Conservation (phyloP, 352 stramenopile species). For the Thalassiosira allenii region DNA sequence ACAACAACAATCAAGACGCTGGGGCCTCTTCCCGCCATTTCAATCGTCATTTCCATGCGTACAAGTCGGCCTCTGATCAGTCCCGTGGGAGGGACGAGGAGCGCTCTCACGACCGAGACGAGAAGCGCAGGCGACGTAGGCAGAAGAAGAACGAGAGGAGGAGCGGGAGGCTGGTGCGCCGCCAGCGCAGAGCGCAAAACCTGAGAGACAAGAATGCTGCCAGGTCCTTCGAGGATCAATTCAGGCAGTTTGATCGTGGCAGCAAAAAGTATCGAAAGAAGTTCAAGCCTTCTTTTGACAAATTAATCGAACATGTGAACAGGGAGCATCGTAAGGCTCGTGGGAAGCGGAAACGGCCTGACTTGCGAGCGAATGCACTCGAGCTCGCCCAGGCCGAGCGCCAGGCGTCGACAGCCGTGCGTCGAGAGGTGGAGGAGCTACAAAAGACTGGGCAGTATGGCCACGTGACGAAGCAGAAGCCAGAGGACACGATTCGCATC, state of each 20-base stretch:
- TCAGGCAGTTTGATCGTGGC: neutral
- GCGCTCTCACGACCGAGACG: neutral
- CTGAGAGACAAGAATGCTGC: neutral
- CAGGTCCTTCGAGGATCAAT: neutral
- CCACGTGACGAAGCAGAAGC: neutral
- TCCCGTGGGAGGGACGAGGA: too few relatives aligned
- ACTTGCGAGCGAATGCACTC: neutral
- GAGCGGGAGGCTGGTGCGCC: neutral
- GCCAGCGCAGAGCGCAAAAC: neutral
- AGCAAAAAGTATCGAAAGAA: neutral
- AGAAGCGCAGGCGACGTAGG: neutral
- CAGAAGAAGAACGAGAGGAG: neutral
- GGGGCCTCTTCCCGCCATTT: too few relatives aligned
- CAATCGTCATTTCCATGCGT: too few relatives aligned
- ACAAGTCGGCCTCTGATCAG: too few relatives aligned
- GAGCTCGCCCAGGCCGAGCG: neutral
- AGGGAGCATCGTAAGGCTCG: neutral
- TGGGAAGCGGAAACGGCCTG: neutral
- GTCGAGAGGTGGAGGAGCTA: neutral
- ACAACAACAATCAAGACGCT: too few relatives aligned
- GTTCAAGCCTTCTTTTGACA: neutral
- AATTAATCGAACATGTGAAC: neutral
- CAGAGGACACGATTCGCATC: constrained; percentile 5
- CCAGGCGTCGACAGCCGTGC: neutral
- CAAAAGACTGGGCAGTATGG: constrained; percentile 2